Conservation (phyloP, 495 filamentous ascomycete genomes). For the Neurospora terricola region DNA sequence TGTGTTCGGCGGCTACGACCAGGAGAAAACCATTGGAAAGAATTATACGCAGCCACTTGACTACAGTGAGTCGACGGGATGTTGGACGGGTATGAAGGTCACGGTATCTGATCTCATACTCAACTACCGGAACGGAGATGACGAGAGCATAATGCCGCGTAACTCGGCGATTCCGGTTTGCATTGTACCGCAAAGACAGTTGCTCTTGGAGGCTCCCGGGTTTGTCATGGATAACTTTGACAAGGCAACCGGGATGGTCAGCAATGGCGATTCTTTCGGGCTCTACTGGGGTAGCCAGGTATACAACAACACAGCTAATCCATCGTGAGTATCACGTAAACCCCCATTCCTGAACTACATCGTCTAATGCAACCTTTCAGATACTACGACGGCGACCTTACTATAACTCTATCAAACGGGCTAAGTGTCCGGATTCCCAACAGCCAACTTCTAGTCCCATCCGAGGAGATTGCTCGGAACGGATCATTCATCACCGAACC, state of each 20-base stretch:
- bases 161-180: conserved; percentile 24
- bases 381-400: conserved; percentile 13
- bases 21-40: conserved; percentile 26
- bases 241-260: conserved; percentile 4
- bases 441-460: conserved; percentile 27
- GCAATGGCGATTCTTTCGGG: not conserved
- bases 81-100: conserved; percentile 25
- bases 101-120: conserved; percentile 9
- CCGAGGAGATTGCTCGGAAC: conserved; percentile 13
- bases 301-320: not conserved
- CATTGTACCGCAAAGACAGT: conserved; percentile 26
- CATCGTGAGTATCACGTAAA: not conserved
- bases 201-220: conserved; percentile 11
- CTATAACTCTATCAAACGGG: conserved; percentile 11
- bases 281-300: conserved; percentile 1
- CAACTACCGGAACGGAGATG: conserved; percentile 13
- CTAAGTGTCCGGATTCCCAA: conserved; percentile 19
- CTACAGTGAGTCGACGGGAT: conserved; percentile 9
- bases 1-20: conserved; percentile 37
- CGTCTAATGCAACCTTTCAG: not conserved
- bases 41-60: conserved; percentile 21
- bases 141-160: conserved; percentile 10
- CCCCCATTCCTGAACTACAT: not conserved
- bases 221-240: conserved; percentile 14
- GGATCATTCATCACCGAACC: conserved; percentile 17